These are phyloP conservation scores for Aspergillus niger DNA, from an alignment of 2,329 filamentous ascomycete species.

Conservation along the genomic window DNA sequence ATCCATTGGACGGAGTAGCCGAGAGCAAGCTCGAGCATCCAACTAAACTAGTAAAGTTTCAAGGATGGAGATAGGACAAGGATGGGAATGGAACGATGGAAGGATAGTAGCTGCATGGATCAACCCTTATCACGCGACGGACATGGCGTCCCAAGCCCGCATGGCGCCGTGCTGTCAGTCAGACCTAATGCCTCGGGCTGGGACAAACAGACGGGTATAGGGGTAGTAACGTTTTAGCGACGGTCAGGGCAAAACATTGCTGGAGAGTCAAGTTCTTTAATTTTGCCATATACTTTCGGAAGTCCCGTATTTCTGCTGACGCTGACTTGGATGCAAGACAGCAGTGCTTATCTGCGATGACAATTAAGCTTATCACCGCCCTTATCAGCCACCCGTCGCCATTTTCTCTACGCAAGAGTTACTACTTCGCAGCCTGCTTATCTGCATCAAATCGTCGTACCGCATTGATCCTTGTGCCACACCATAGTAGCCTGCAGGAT, in stretches of 20 bases:
- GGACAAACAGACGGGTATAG: no score
- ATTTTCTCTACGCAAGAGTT: not conserved
- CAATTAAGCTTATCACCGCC: slow-evolving; percentile 3
- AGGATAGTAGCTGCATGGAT: not conserved
- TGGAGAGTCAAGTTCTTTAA: no score
- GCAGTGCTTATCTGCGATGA: not conserved
- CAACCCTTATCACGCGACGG: not conserved
- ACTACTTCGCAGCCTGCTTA: not conserved
- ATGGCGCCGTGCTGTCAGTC: not conserved
- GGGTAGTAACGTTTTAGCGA: no score
- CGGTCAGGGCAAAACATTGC: no score
- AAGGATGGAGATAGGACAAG: not conserved
- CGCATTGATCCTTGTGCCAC: not conserved
- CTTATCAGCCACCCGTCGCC: slow-evolving; percentile 1
- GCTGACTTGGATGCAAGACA: not conserved
- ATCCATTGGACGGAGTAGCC: slow-evolving; percentile 15
- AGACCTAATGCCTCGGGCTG: not conserved
- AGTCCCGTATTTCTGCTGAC: not conserved
- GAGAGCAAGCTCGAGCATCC: slow-evolving; percentile 21
- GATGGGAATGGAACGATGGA: not conserved
- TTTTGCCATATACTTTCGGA: not conserved
- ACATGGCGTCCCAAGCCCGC: not conserved
- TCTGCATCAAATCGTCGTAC: slow-evolving; percentile 1
- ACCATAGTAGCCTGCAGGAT: not conserved
- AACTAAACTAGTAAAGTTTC: not conserved